A percentile compares a stretch with the other conserved stretches of the same genome.
Conservation (phyloP, 345 rosid genomes). For the Camelina neglecta region DNA sequence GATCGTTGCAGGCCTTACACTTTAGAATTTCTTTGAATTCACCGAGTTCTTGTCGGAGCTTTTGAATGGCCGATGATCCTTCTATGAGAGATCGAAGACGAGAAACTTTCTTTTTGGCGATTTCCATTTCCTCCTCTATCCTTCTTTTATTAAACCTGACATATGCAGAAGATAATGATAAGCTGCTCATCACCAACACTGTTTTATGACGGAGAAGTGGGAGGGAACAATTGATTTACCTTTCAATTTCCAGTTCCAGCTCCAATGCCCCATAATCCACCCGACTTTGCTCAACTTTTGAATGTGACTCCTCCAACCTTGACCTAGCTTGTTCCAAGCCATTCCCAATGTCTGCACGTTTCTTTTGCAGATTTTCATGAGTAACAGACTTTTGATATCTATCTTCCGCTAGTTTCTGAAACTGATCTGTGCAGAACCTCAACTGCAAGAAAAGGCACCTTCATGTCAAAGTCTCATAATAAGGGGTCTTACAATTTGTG, state of each 20-base stretch:
- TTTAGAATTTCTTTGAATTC: constrained; percentile 92
- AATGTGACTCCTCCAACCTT: constrained; percentile 65
- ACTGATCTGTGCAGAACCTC: constrained; percentile 66
- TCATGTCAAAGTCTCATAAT: constrained; percentile 15
- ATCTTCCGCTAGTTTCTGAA: constrained; percentile 75
- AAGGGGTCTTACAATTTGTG: background rate
- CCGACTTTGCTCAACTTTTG: constrained; percentile 63
- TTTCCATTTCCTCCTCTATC: constrained; percentile 77
- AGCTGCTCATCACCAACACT: constrained; percentile 19
- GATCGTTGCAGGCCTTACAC: constrained; percentile 85
- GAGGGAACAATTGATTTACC: constrained; percentile 51
- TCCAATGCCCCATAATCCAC: constrained; percentile 57
- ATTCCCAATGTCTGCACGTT: constrained; percentile 61
- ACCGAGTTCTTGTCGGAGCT: constrained; percentile 75
- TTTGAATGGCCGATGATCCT: constrained; percentile 72
- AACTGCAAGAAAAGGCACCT: constrained; percentile 58
- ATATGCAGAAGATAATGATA: constrained; percentile 15
- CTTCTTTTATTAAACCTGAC: constrained; percentile 78
- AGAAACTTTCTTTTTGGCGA: constrained; percentile 64
- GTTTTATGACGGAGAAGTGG: background rate
- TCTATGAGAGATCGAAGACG: constrained; percentile 63
- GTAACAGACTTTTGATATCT: constrained; percentile 55
- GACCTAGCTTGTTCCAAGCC: constrained; percentile 69
- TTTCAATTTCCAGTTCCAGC: constrained; percentile 72
- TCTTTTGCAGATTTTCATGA: constrained; percentile 67